phyloP scores from a whole-genome alignment of 192 early-diverging fungal species.

The Linnemannia hyalina region DNA sequence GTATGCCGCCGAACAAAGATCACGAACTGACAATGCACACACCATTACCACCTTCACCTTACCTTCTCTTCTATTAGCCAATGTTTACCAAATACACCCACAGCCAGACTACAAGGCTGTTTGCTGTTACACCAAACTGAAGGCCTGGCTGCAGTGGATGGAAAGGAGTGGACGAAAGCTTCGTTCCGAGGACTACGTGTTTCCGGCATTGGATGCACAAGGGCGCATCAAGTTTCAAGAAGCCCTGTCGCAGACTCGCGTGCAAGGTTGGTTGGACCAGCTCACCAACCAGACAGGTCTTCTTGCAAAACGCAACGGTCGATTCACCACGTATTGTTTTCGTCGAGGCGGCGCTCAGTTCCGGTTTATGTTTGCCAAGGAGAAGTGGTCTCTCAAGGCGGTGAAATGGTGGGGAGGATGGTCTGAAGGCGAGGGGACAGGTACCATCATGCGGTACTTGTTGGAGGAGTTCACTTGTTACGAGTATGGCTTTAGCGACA shows the following conservation, averaged over 20 bases:
- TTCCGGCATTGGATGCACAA: background rate
- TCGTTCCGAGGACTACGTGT: slow-evolving; percentile 13
- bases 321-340: slow-evolving; percentile 22
- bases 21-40: background rate
- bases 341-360: slow-evolving; percentile 14
- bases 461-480: slow-evolving; percentile 5
- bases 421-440: too few species aligned
- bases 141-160: slow-evolving; percentile 13
- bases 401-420: slow-evolving; percentile 34
- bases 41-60: background rate
- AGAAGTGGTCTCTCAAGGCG: slow-evolving; percentile 24
- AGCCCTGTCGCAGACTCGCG: background rate
- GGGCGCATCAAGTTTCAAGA: slow-evolving; percentile 2
- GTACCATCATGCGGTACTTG: slow-evolving; percentile 22
- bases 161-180: background rate
- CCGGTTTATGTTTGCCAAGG: slow-evolving; percentile 21
- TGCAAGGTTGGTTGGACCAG: slow-evolving; percentile 1
- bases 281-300: background rate
- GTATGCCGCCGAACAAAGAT: background rate
- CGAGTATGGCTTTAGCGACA: slow-evolving; percentile 15
- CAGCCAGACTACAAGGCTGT: background rate
- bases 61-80: background rate
- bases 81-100: slow-evolving; percentile 18
- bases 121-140: slow-evolving; percentile 18
- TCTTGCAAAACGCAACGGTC: background rate